Conservation (phyloP, 129 eudicot genomes). For the Pseudognaphalium luteoalbum region DNA sequence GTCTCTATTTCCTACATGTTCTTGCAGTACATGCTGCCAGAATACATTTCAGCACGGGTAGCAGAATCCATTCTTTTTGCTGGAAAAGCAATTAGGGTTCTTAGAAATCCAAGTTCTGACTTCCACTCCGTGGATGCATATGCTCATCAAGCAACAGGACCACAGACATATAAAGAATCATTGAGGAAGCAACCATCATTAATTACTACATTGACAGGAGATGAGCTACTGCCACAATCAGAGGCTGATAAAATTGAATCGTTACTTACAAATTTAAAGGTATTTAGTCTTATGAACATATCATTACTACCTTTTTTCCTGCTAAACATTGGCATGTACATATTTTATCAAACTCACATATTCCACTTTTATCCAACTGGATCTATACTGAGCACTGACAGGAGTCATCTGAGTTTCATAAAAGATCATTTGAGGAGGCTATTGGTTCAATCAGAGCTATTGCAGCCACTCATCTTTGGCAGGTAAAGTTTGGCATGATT, state of each 20-base stretch:
- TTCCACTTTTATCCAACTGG: neutral
- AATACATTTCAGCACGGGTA: constrained; percentile 65
- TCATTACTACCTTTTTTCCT: constrained; percentile 18
- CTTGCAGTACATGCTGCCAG: constrained; percentile 95
- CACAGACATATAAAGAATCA: constrained; percentile 37
- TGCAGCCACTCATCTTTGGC: constrained; percentile 99
- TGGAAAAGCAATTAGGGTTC: constrained; percentile 94
- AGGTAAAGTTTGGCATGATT: constrained; percentile 45
- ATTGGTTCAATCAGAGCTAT: constrained; percentile 72
- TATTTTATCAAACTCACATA: constrained; percentile 5
- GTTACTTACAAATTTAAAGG: constrained; percentile 83
- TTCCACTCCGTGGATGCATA: constrained; percentile 48
- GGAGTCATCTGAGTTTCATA: constrained; percentile 94
- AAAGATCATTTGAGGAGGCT: constrained; percentile 80
- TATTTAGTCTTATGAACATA: constrained; percentile 16
- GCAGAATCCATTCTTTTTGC: constrained; percentile 95
- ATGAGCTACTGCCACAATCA: constrained; percentile 81
- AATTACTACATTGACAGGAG: constrained; percentile 37
- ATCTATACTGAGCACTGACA: constrained; percentile 26
- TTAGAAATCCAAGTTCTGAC: constrained; percentile 80
- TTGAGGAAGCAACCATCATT: constrained; percentile 23
- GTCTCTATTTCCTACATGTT: neutral
- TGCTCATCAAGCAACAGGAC: constrained; percentile 43
- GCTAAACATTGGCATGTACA: constrained; percentile 1
- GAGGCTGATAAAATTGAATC: constrained; percentile 90